phyloP scores from a whole-genome alignment of 1,139 yeast genomes.

The Torulaspora globosa region DNA sequence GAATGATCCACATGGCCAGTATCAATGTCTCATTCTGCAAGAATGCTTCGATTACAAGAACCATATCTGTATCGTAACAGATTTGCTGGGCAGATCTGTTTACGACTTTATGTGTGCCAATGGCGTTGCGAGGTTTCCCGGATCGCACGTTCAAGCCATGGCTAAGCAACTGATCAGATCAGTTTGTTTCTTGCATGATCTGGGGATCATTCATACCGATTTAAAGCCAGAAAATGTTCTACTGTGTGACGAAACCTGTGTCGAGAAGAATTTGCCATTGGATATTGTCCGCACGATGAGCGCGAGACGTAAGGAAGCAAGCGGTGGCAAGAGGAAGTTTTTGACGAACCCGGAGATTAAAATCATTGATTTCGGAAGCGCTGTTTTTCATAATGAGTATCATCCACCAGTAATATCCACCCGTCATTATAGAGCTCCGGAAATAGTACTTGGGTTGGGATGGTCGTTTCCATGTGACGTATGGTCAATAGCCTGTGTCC shows the following conservation, averaged over 20 bases:
- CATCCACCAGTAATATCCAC: slow-evolving; percentile 92
- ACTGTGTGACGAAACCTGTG: slow-evolving; percentile 55
- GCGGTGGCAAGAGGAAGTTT: slow-evolving; percentile 43
- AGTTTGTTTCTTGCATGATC: slow-evolving; percentile 83
- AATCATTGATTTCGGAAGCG: slow-evolving; percentile 93
- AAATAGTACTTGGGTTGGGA: slow-evolving; percentile 86
- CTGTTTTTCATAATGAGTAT: slow-evolving; percentile 89
- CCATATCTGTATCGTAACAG: slow-evolving; percentile 92
- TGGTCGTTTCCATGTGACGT: slow-evolving; percentile 92
- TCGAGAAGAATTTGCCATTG: slow-evolving; percentile 29
- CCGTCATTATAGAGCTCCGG: slow-evolving; percentile 96
- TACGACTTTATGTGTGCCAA: slow-evolving; percentile 85
- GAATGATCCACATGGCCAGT: slow-evolving; percentile 46
- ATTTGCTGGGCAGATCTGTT: slow-evolving; percentile 74
- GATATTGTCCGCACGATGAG: slow-evolving; percentile 25
- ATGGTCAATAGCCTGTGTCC: slow-evolving; percentile 95
- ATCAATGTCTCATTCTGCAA: slow-evolving; percentile 42
- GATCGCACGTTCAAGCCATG: slow-evolving; percentile 77
- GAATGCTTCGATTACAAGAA: slow-evolving; percentile 92
- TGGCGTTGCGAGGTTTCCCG: slow-evolving; percentile 73
- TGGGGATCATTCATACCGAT: slow-evolving; percentile 90
- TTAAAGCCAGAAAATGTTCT: slow-evolving; percentile 89
- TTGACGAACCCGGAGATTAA: slow-evolving; percentile 76
- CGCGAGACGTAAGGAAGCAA: slow-evolving; percentile 36
- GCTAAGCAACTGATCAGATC: slow-evolving; percentile 81